phyloP scores from a whole-genome alignment of 306 rosid species.

The Cicer chorassanicum region DNA sequence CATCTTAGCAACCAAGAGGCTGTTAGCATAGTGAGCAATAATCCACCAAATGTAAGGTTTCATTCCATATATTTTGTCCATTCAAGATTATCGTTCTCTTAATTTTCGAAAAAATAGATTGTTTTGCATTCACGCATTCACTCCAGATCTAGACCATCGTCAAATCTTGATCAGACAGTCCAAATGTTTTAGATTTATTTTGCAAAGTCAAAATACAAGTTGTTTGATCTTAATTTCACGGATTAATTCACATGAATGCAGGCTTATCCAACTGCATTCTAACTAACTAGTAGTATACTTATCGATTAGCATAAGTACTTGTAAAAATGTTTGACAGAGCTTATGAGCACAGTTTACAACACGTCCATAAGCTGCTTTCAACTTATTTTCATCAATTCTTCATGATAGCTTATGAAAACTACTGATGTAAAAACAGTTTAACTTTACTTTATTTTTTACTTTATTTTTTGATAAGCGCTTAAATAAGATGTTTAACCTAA shows the following conservation, averaged over 20 bases:
- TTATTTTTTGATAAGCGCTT: background rate
- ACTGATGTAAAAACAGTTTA: background rate
- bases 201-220: background rate
- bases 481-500: background rate
- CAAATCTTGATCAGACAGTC: slow-evolving; percentile 4
- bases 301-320: background rate
- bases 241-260: background rate
- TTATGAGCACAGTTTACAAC: background rate
- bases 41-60: slow-evolving; percentile 67
- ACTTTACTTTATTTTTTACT: background rate
- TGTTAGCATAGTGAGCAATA: slow-evolving; percentile 69
- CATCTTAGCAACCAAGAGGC: slow-evolving; percentile 88
- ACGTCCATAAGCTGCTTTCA: background rate
- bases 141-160: background rate
- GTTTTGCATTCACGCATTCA: background rate
- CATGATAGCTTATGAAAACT: background rate
- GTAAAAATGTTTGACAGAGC: background rate
- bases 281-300: background rate
- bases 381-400: background rate
- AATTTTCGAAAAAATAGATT: no score
- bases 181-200: background rate
- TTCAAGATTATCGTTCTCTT: background rate
- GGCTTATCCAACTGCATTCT: background rate
- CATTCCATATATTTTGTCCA: slow-evolving; percentile 7
- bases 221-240: background rate